Conservation (phyloP, 805 yeast species). For the Candida insectalens region DNA sequence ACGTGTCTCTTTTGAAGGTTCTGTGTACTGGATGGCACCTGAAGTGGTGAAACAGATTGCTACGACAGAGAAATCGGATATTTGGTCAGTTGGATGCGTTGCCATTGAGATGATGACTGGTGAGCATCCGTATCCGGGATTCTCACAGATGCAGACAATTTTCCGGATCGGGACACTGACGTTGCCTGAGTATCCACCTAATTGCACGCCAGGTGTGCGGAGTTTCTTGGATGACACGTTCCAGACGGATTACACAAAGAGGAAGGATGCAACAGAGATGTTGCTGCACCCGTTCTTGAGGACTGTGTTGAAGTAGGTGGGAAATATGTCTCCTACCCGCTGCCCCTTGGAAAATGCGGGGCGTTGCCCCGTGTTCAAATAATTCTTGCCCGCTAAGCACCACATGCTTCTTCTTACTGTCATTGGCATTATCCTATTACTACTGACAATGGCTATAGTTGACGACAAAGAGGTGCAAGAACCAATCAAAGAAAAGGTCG, state of each 20-base stretch:
- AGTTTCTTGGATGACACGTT: constrained; percentile 62
- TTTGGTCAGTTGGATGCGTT: constrained; percentile 95
- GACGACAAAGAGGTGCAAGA: too few species aligned
- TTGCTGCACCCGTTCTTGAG: constrained; percentile 36
- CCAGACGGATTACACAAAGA: constrained; percentile 59
- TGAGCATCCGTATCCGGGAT: constrained; percentile 90
- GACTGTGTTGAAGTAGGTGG: not conserved
- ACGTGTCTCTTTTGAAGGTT: constrained; percentile 86
- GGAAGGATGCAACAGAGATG: constrained; percentile 69
- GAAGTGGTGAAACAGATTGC: constrained; percentile 93
- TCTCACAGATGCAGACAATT: constrained; percentile 94
- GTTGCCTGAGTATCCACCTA: constrained; percentile 69
- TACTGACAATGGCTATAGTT: not conserved
- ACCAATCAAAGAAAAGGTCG: not conserved
- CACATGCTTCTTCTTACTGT: constrained; percentile 1
- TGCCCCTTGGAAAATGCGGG: too few species aligned
- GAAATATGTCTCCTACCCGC: not conserved
- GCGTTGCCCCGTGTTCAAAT: not conserved
- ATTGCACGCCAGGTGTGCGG: constrained; percentile 58
- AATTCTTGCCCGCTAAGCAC: not conserved
- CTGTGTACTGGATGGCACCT: constrained; percentile 99
- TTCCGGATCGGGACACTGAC: constrained; percentile 85
- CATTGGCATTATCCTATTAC: not conserved
- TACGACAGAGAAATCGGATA: constrained; percentile 87
- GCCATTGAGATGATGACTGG: constrained; percentile 95